phyloP scores from a whole-genome alignment of 129 eudicot species.

The Scalesia atractyloides region DNA sequence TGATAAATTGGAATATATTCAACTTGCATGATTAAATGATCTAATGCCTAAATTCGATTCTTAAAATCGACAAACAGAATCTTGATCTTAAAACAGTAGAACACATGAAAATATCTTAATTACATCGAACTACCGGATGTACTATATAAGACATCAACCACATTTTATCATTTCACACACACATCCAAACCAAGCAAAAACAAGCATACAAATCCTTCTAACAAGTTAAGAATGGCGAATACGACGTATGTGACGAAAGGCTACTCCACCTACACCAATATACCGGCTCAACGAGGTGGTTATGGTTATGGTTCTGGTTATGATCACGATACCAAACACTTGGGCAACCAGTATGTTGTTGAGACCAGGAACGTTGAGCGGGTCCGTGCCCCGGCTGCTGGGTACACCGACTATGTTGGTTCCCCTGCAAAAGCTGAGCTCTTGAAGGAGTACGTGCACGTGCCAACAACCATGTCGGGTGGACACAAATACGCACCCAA shows the following conservation, averaged over 20 bases:
- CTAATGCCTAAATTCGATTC: constrained; percentile 20
- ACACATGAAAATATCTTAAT: constrained; percentile 12
- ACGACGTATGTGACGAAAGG: constrained; percentile 28
- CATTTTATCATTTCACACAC: constrained; percentile 3
- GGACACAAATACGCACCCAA: constrained; percentile 9
- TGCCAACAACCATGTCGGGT: constrained; percentile 22
- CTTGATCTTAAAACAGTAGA: constrained; percentile 16
- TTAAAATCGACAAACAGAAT: constrained; percentile 10
- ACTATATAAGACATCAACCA: constrained; percentile 17
- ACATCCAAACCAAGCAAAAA: constrained; percentile 13
- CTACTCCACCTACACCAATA: constrained; percentile 28
- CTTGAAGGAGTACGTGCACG: constrained; percentile 31
- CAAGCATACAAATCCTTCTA: background rate
- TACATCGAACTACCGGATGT: background rate
- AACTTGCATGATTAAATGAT: constrained; percentile 2
- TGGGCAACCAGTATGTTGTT: constrained; percentile 14
- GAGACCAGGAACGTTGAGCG: constrained; percentile 19
- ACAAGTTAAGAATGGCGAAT: constrained; percentile 19
- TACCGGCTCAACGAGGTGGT: constrained; percentile 14
- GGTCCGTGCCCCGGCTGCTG: constrained; percentile 12
- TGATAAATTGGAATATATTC: constrained; percentile 34
- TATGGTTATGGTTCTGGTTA: background rate
- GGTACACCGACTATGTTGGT: constrained; percentile 22
- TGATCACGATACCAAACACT: background rate
- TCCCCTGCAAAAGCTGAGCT: constrained; percentile 36